Percentiles rank a stretch among this genome's conserved stretches.
phyloP scores from a whole-genome alignment of 202 grass and related monocot genomes.

The Saccharum hybrid region DNA sequence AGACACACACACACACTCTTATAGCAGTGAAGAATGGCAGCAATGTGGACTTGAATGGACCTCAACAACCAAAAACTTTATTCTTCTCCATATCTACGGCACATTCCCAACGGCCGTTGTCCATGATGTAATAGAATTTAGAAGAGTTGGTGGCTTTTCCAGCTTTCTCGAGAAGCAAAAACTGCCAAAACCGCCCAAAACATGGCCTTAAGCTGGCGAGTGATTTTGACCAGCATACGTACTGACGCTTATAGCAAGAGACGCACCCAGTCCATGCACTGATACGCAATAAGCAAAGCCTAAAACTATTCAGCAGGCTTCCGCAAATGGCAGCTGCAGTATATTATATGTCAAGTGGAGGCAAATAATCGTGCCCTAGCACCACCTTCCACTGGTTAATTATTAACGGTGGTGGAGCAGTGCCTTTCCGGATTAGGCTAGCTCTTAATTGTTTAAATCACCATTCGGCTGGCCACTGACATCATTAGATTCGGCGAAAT shows the following conservation, averaged over 20 bases:
- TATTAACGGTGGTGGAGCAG: conserved; percentile 41
- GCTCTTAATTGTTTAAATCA: not conserved
- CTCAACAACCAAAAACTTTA: too few relatives aligned
- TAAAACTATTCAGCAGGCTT: not conserved
- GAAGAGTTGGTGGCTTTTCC: too few relatives aligned
- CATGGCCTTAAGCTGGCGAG: not conserved
- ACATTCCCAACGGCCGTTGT: too few relatives aligned
- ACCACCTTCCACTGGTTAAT: conserved; percentile 32
- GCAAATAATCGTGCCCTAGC: not conserved
- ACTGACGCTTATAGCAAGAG: conserved; percentile 11
- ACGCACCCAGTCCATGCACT: not conserved
- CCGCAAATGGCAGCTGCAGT: not conserved
- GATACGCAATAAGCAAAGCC: not conserved
- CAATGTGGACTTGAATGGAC: too few relatives aligned
- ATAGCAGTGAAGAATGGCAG: too few relatives aligned
- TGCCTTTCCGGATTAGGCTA: conserved; percentile 42
- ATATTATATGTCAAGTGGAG: not conserved
- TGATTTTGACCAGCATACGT: not conserved
- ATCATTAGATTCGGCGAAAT: conserved; percentile 55
- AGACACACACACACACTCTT: too few relatives aligned
- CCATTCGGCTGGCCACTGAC: conserved; percentile 7
- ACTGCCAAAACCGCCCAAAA: not conserved
- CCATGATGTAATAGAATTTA: too few relatives aligned
- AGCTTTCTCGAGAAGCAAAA: not conserved
- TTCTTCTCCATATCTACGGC: too few relatives aligned